Conservation (phyloP, 106 monocot species). For the Dendrobium chrysotoxum region DNA sequence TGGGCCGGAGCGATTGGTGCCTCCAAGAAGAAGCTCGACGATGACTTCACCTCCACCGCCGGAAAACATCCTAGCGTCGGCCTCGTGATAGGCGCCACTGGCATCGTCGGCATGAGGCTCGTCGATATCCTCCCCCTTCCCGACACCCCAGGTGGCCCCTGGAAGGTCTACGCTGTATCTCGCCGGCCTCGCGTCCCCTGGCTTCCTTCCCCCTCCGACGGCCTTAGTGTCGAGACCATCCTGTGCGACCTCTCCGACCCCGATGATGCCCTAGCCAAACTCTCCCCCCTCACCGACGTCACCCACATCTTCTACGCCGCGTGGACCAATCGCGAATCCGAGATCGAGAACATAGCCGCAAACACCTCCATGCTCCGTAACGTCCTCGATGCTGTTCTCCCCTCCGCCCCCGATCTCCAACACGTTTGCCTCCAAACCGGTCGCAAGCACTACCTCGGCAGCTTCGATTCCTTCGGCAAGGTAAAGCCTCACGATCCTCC, state of each 20-base stretch:
- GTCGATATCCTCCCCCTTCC: constrained; percentile 77
- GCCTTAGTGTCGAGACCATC: constrained; percentile 42
- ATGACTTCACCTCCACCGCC: neutral
- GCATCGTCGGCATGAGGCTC: constrained; percentile 57
- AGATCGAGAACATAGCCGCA: constrained; percentile 36
- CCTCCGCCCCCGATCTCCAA: constrained; percentile 43
- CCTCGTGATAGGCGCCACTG: constrained; percentile 64
- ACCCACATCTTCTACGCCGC: constrained; percentile 80
- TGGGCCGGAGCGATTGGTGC: constrained; percentile 92
- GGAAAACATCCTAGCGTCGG: constrained; percentile 40
- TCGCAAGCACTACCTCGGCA: constrained; percentile 68
- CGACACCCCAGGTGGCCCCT: constrained; percentile 91
- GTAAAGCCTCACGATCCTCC: constrained; percentile 38
- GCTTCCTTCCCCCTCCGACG: constrained; percentile 41
- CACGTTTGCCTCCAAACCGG: constrained; percentile 84
- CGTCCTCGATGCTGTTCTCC: constrained; percentile 45
- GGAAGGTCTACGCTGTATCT: constrained; percentile 72
- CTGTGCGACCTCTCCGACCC: constrained; percentile 63
- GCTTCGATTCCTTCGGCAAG: constrained; percentile 33
- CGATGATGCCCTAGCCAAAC: constrained; percentile 40
- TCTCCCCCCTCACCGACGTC: constrained; percentile 70
- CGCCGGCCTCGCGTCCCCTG: constrained; percentile 40
- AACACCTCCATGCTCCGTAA: constrained; percentile 79
- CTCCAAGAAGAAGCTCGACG: constrained; percentile 8
- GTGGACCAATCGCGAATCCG: constrained; percentile 38